These are phyloP conservation scores for Prunus armeniaca DNA, from an alignment of 306 rosid genomes.

Conservation along the genomic window DNA sequence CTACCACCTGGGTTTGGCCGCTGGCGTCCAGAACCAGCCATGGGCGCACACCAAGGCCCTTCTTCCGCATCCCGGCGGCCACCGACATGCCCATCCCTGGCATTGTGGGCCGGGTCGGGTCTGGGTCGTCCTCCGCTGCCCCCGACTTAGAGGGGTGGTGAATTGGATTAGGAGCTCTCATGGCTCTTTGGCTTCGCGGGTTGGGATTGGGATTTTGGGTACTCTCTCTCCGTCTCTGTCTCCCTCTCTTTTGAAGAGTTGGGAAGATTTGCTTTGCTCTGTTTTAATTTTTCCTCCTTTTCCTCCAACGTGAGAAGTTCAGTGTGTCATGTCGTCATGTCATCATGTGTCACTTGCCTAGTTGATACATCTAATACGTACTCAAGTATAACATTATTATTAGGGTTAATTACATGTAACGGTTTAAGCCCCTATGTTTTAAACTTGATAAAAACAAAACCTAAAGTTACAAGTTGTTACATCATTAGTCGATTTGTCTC, in stretches of 20 bases:
- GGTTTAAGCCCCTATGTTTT: too few species aligned
- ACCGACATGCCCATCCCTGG: conserved; percentile 19
- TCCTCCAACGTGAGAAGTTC: too few species aligned
- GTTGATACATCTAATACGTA: too few species aligned
- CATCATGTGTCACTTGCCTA: too few species aligned
- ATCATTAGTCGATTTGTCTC: too few species aligned
- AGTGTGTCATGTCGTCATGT: too few species aligned
- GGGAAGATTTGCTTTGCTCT: background rate
- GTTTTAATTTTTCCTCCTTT: background rate
- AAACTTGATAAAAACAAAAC: too few species aligned
- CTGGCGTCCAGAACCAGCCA: conserved; percentile 69
- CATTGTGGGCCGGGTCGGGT: conserved; percentile 22
- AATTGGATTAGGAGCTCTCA: conserved; percentile 24
- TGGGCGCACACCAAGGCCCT: conserved; percentile 65
- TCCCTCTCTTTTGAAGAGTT: background rate
- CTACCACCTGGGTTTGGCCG: conserved; percentile 66
- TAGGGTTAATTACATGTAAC: too few species aligned
- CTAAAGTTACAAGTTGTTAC: too few species aligned
- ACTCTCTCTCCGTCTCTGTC: background rate
- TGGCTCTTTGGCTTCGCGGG: background rate
- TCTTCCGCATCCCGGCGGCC: conserved; percentile 57
- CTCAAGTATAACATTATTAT: too few species aligned
- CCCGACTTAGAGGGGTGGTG: conserved; percentile 23
- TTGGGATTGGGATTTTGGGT: background rate
- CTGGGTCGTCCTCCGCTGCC: conserved; percentile 33